A percentile compares a stretch with the other conserved stretches of the same genome.
These are phyloP conservation scores for Acanthamoeba lugdunensis DNA, from an alignment of 208 protist genomes.

Conservation along the genomic window DNA sequence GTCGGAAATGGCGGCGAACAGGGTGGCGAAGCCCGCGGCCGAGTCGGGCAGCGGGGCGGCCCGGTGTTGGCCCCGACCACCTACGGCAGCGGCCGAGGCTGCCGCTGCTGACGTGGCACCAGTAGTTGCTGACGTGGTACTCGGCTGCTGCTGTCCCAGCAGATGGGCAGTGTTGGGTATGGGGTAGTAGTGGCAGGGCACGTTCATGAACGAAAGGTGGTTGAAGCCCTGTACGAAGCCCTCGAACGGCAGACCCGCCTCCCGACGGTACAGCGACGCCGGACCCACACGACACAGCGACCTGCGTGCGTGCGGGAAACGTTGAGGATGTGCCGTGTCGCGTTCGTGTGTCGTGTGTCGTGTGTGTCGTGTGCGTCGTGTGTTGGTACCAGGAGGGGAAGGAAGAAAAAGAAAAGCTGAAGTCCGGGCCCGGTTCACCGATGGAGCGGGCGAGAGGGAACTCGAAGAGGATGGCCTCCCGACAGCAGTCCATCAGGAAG, in stretches of 20 bases:
- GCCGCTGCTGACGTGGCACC: too few relatives aligned
- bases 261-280: conserved; percentile 3
- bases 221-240: neutral
- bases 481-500: conserved; percentile 42
- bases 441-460: neutral
- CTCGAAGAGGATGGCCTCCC: conserved; percentile 9
- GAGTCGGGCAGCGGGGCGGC: neutral
- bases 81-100: too few relatives aligned
- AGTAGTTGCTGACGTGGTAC: too few relatives aligned
- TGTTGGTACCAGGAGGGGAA: neutral
- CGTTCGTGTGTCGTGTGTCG: neutral
- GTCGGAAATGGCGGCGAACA: conserved; percentile 19
- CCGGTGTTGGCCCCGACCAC: too few relatives aligned
- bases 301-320: neutral
- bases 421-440: neutral
- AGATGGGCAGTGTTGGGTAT: neutral
- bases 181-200: conserved; percentile 48
- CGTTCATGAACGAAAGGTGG: conserved; percentile 20
- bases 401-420: neutral
- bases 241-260: conserved; percentile 25
- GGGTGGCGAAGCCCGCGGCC: neutral
- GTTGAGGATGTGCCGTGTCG: too few relatives aligned
- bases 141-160: neutral
- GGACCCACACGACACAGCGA: neutral
- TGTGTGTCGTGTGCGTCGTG: neutral